phyloP scores from a whole-genome alignment of 2,329 filamentous ascomycete genomes.

The Fusarium sp. region DNA sequence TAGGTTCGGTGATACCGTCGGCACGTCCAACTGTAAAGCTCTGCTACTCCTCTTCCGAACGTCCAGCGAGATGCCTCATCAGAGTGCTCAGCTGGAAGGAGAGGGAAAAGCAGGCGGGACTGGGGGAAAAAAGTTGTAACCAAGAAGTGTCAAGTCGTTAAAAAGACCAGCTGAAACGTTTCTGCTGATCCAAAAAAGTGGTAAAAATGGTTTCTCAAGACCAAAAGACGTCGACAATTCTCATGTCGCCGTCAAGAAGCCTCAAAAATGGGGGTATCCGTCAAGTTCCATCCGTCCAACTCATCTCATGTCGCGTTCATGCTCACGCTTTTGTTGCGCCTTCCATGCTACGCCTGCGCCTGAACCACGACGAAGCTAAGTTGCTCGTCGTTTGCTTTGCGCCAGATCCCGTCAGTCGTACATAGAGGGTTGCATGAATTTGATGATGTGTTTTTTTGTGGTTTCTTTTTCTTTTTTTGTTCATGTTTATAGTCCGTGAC shows the following conservation, averaged over 20 bases:
- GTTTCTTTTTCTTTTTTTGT: conserved; percentile 26
- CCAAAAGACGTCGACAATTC: neutral
- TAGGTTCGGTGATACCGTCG: conserved; percentile 38
- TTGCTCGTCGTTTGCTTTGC: conserved; percentile 25
- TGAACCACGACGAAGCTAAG: conserved; percentile 23
- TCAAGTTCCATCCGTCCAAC: conserved; percentile 37
- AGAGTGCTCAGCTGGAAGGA: neutral
- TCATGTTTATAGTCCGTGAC: conserved; percentile 18
- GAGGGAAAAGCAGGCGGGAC: conserved; percentile 20
- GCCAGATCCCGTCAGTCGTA: conserved; percentile 41
- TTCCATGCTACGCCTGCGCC: conserved; percentile 32
- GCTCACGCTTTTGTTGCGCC: conserved; percentile 31
- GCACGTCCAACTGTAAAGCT: conserved; percentile 31
- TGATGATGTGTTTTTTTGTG: conserved; percentile 14
- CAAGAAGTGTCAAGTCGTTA: conserved; percentile 35
- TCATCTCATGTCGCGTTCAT: conserved; percentile 37
- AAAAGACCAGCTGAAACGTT: conserved; percentile 9
- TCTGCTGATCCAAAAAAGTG: conserved; percentile 9
- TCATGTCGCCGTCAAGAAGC: conserved; percentile 26
- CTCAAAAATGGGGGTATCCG: conserved; percentile 35
- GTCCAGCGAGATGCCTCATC: conserved; percentile 4
- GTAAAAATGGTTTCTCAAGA: conserved; percentile 15
- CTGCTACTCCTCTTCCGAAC: conserved; percentile 6
- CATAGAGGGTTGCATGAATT: conserved; percentile 24
- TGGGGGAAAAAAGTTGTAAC: conserved; percentile 15